Evolutionary conservation across 176 grass and related monocot genomes (phyloP), one percentile per base, ranked within the genome.

Genomic region (Phoenix dactylifera): DNA sequence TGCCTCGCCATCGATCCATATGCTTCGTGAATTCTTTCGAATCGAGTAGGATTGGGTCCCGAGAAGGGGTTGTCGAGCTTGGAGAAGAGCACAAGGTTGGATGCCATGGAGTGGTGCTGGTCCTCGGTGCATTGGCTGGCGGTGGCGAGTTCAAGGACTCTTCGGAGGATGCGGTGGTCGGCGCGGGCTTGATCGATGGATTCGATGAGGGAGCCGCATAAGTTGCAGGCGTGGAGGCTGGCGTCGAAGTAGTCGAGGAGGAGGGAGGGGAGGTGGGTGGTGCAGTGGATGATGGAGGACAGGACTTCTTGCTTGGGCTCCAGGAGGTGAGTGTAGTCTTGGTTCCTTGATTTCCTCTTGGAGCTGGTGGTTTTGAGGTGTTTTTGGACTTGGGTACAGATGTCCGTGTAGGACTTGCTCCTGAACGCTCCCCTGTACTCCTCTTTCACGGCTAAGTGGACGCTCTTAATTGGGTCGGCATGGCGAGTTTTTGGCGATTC

Each of bases 171-270:
- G 24, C 22, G 16, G 7, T 54, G 7, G 51, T 66, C 18, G 17
- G 16, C 24, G 50, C 50, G 51, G 16, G 64, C 64, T 25, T 26
- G 9, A 16, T 29, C 6, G 51, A 55, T 53, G 64, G 51, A n/a
- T 15, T 67, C 64, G 24, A 55, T 30, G 51, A 67, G 64, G 16
- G 64, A n/a, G 64, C 24, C 50, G 64, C 51, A 67, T 25, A 52
- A 67, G 51, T 67, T 19, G 64, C 64, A 54, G 50, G 64, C 64
- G n/a, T 22, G 24, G 51, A 67, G n/a, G 51, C 48, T 55, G 50
- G 64, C 24, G 64, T 55, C n/a, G 51, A 54, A 67, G 24, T 19
- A 67, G 17, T 67, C 24, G 16, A 32, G 64, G 50, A 67, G 50
- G 7, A 67, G 50, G 24, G 50, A 26, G 25, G 50, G 50, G 17